Percentiles rank a stretch among this genome's conserved stretches.
Conservation (phyloP, 179 eudicot genomes). For the Patellifolia procumbens region DNA sequence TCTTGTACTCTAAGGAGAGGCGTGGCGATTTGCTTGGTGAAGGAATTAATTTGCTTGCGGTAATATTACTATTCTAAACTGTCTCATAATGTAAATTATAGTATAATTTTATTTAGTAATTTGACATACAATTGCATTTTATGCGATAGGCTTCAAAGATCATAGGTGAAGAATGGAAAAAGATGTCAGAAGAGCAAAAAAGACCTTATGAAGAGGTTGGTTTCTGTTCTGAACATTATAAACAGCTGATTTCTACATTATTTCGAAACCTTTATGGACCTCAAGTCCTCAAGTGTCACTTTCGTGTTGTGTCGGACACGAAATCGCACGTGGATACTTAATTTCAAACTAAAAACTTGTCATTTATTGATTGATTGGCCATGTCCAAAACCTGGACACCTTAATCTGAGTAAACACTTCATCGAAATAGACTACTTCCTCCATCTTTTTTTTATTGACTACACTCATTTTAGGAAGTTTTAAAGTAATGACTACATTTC, state of each 20-base stretch:
- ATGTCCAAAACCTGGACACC: too few species aligned
- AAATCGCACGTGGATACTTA: too few species aligned
- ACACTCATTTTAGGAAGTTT: too few species aligned
- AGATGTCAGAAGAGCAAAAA: constrained; percentile 64
- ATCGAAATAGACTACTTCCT: too few species aligned
- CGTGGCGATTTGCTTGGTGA: constrained; percentile 57
- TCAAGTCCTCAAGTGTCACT: too few species aligned
- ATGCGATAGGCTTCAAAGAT: constrained; percentile 61
- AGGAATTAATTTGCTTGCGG: constrained; percentile 68
- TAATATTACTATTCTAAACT: constrained; percentile 17
- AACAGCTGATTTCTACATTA: neutral
- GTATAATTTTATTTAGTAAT: neutral
- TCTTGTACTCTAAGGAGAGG: constrained; percentile 62
- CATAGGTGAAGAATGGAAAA: constrained; percentile 91
- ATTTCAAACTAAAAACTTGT: too few species aligned
- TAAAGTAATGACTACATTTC: too few species aligned
- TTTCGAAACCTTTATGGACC: too few species aligned
- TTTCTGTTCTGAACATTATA: neutral
- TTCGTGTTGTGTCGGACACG: too few species aligned
- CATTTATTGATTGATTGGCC: too few species aligned
- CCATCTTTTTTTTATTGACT: too few species aligned
- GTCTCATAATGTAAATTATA: neutral
- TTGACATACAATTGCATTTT: neutral
- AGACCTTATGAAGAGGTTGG: constrained; percentile 72
- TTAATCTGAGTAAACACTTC: too few species aligned